Base-by-base conservation (phyloP, 768 basidiomycete species). In the Tricholoma furcatifolium region DNA sequence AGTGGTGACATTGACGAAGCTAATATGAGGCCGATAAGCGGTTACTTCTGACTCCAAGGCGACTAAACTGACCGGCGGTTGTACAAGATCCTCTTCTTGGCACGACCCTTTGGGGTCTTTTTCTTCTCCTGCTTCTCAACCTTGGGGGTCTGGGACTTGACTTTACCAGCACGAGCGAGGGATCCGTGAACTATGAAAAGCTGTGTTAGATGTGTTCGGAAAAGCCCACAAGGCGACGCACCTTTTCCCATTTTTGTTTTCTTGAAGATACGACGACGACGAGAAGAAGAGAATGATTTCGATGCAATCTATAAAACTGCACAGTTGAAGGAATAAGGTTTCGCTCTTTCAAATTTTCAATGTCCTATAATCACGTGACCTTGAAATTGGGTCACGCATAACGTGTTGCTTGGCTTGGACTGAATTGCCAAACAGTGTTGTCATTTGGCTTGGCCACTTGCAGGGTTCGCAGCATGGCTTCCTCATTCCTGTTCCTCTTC, bases 71-170 rank as follows among this genome's bases (percentile, higher is more conserved):
- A 54, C 53, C 53, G 53, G 14, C 53, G 53, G 42, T 54, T 54
- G 53, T 54, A 54, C 20, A 59, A 31, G 12, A 59, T 62, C 44
- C 62, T 59, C 83, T 98, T 98, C 88, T 96, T 97, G 58, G 96
- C 96, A 70, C 96, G 93, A 58, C 96, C 96, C 77, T 89, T 96
- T 52, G 93, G 93, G 35, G 77, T 85, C 87, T 98, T 98, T 88
- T 94, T 94, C 88, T 97, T 98, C 80, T 98, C 96, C 79, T 96
- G 93, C 73, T 88, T 85, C 67, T 97, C 96, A 68, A 97, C 96
- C 78, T 98, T 98, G 67, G 95, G 95, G 67, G 88, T 91, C 78
- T 95, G 93, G 64, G 91, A 92, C 79, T 93, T 97, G 82, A 98
- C 96, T 85, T 98, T 98, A 74, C 95, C 95, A 71, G 94, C 94